Percentiles rank a stretch among this genome's conserved stretches.
Evolutionary conservation across 2,329 filamentous ascomycete species (phyloP).

Genomic region (Fonsecaea pedrosoi): DNA sequence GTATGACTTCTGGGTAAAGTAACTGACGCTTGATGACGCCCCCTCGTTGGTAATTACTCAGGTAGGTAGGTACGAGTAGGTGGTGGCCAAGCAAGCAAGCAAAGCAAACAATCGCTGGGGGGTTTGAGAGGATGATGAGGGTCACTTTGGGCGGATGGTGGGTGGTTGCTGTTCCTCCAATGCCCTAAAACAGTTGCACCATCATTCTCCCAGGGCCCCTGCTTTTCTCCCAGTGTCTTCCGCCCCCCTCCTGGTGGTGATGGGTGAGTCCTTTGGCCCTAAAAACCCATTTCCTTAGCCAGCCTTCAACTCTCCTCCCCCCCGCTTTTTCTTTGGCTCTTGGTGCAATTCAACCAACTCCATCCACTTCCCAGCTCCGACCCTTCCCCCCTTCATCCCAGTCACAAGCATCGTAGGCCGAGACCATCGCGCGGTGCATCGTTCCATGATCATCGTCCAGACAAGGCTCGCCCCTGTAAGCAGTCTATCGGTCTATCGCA

Average conservation of each 20-base stretch:
- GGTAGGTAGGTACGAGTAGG: background rate
- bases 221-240: background rate
- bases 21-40: too few species aligned
- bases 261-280: background rate
- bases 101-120: too few species aligned
- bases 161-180: conserved; percentile 2
- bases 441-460: conserved; percentile 16
- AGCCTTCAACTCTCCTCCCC: background rate
- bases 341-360: conserved; percentile 4
- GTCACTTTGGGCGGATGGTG: background rate
- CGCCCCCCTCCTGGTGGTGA: background rate
- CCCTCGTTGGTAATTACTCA: background rate
- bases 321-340: conserved; percentile 6
- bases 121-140: too few species aligned
- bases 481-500: conserved; percentile 12
- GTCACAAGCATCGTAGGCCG: conserved; percentile 17
- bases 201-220: conserved; percentile 6
- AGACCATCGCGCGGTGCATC: conserved; percentile 17
- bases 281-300: conserved; percentile 1
- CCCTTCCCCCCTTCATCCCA: conserved; percentile 6
- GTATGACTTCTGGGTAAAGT: background rate
- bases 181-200: conserved; percentile 12
- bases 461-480: conserved; percentile 16
- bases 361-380: conserved; percentile 12
- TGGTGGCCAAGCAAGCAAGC: background rate